Base-by-base conservation (phyloP, 148 eudicot genomes). In the Hydrangea macrophylla region DNA sequence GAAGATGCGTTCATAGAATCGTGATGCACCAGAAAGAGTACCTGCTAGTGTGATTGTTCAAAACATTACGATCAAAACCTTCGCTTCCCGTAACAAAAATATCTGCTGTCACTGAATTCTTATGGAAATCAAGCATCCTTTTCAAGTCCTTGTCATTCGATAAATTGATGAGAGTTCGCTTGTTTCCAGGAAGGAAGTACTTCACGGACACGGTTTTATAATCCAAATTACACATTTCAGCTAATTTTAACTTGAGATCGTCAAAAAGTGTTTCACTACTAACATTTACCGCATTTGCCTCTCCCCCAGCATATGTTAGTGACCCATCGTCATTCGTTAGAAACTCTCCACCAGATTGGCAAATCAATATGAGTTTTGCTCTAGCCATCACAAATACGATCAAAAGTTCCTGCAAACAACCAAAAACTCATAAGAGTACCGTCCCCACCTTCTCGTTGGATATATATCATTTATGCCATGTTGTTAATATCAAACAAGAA, bases 171-270 rank as follows among this genome's bases (percentile, higher is more conserved):
- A 81, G 81, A 71, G 74, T 79, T 63, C 81, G 77, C 61, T 65
- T 81, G 72, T 84, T 84, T 59, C 83, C 81, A 3, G 88, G 88
- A 56, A 84, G 88, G 64, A 84, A 84, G 31, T 84, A 84, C 77
- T 84, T 84, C 60, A 84, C 51, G 32, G 74, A 65, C 55, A 84
- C 62, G 3, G 81, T 59, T 60, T 71, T 63, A 37, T 69, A 76
- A 3, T 81, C 77, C 63, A 81, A 65, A 71, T 84, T 70, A 57
- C 77, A 81, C 66, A 79, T 57, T 65, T 81, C 83, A n/a, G 88
- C 88, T 42, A 84, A 69, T 67, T 73, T 81, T 62, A 81, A 65
- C 75, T 79, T 84, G 36, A 84, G 77, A 70, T 81, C 88, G 74
- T 81, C 77, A 64, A 73, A 84, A 27, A 69, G 50, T 18, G 85